Evolutionary conservation across 2,329 filamentous ascomycete genomes (phyloP), one percentile per base, ranked within the genome.

Genomic region (Pseudovirgaria hyperparasitica): DNA sequence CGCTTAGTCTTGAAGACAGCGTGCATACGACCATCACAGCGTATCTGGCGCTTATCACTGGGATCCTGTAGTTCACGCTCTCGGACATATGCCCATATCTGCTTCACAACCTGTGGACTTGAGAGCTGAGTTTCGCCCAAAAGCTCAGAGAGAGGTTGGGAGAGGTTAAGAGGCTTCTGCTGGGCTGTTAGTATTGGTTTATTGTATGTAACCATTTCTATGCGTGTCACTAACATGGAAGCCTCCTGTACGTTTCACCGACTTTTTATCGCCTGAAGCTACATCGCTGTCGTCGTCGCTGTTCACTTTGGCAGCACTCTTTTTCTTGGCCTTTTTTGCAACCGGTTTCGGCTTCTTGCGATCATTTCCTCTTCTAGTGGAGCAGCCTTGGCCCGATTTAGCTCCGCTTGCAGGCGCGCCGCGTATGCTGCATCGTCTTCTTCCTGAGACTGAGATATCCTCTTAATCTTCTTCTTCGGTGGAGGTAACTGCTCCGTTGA

Each of bases 61-160:
- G 86, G 87, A 41, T 96, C 86, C 54, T 98, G 90, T 5, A 98
- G 72, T 21, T 85, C 70, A 39, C 86, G 76, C 33, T 66, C 72
- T 46, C 92, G 92, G 58, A 98, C 92, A 48, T 98, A 85, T 34
- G 79, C 76, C 90, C 90, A 98, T 28, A 98, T 76, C 51, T 81
- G 81, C 63, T 96, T 96, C 43, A 98, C 90, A 0, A 87, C 87
- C 53, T 96, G 85, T 0, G 90, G 87, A 21, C 90, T 79, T 10
- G 90, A 92, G 13, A 98, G 70, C 75, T 93, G 46, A 9, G 70
- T 61, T 46, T 81, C 76, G 24, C 78, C 79, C 30, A 79, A 69
- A 12, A 90, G 60, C 31, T 74, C 73, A 2, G 76, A 67, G 13
- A 90, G 65, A 9, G 76, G 68, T 27, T 65, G 62, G 40, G 79